Base-by-base conservation (phyloP, 169 alveolate genomes). In the Plasmodium yoelii region DNA sequence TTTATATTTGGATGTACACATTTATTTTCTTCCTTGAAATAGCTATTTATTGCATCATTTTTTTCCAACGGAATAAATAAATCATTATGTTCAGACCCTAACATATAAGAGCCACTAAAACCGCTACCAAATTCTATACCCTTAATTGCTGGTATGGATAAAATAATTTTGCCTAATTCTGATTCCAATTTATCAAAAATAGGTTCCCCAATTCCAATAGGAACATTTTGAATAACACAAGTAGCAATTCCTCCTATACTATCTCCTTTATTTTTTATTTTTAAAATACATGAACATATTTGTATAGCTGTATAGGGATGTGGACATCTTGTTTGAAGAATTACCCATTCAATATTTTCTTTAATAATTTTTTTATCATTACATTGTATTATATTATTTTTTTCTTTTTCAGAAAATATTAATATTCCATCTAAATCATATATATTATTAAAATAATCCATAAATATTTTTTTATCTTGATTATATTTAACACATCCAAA, bases 51-150 rank as follows among this genome's bases (percentile, higher is more conserved):
- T 53, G 44, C 13, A 12, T 18, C 44, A 10, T 39, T 57, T 24
- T 72, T 22, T 12, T 22, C 19, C 44, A 74, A 18, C 1, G 73
- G 44, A 9, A 22, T 13, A 49, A 74, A 74, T 15, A 74, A 53
- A 61, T 74, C 88, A 39, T 74, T 74, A 74, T 74, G 88, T 5
- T 46, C 68, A 18, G 88, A 74, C 18, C 88, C 73, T 9, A 74
- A 63, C 88, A 74, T 74, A 53, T 74, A 74, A 1, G 73, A 18
- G 0, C 73, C 88, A 10, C 61, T 34, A 67, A 74, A 74, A 1
- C 88, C 88, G n/a, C 42, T 74, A 1, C 88, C 88, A 47, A 74
- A 74, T 61, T 74, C 88, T 26, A 74, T 60, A 26, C 88, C 73
- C 53, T 74, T 74, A 22, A 74, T 49, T 19, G 73, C 88, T 46